Base-by-base conservation (phyloP, 441 rosid species). In the Gossypium davidsonii region DNA sequence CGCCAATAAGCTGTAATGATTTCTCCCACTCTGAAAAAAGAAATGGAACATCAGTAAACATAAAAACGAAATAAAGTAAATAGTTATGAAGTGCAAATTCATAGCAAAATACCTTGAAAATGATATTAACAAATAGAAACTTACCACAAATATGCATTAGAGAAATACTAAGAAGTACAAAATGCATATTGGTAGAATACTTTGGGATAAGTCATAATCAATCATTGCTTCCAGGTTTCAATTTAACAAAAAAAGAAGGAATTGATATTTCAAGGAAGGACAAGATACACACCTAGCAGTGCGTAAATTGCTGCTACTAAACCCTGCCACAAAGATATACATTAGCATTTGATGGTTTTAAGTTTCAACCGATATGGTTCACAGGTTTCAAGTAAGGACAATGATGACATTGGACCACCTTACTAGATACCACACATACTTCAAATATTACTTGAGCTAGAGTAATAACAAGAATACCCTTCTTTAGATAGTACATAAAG, bases 1-100 rank as follows among this genome's bases (percentile, higher is more conserved):
- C 72, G 73, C 84, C 99, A 76, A 95, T 86, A 59, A 91, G 60
- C 83, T 95, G 99, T 71, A 95, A 78, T 11, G 97, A 87, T 82
- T 77, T 88, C 86, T 95, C 98, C 97, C 97, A 95, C 80, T 91
- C 99, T 95, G 96, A 39, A 75, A 8, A 53, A 65, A n/a, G 53
- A 53, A 23, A 57, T 2, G 39, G 69, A 74, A 73, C 68, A 73
- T 53, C 60, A 70, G 69, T 72, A n/a, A 23, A 69, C 42, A 67
- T 48, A 7, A 67, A 67, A 48, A 49, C 1, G 11, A 23, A 23
- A 48, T 25, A 57, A 52, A 52, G 21, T 17, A 52, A 46, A 61
- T 42, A 58, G 21, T 46, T 15, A 31, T 11, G 31, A 52, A 53
- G 15, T 25, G 2, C 42, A 65, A 26, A 65, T 20, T 15, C 53